Base-by-base conservation (phyloP, 106 monocot genomes). In the Triglochin maritima region DNA sequence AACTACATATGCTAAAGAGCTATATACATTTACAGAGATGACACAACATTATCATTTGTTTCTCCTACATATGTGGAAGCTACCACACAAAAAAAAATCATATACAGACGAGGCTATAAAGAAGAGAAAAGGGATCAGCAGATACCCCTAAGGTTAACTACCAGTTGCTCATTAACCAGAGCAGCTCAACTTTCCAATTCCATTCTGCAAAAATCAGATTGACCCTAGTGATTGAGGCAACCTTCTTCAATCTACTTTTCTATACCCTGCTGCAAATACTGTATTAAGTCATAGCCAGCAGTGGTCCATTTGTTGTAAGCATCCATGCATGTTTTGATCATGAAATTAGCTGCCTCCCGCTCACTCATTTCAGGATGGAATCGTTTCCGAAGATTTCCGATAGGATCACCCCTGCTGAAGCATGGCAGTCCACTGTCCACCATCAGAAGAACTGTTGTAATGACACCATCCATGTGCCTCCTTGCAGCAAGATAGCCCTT, bases 251-350 rank as follows among this genome's bases (percentile, higher is more conserved):
- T 15, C 62, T 86, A 94, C 74, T 94, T 94, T 50, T 94, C 94
- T 42, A 94, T 87, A 7, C 98, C 98, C 61, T 98, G 98, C 73
- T 98, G 98, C 76, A 92, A 69, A 67, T 98, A 92, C 72, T 98
- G 98, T 3, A 98, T 98, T 70, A 98, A 82, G 65, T 98, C 98
- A 67, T 98, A 98, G 55, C 98, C 98, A 17, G 98, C 91, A 4
- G 98, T 98, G 4, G 86, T 86, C 98, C 98, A 98, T 71, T 98
- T 98, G 77, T 98, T 98, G 78, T 98, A 98, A 43, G 98, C 98
- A 67, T 98, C 98, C 47, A 57, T 82, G 65, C 98, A 98, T 9
- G 88, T 92, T 7, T 75, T 62, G 29, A 86, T 92, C 98, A 92
- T 98, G 73, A 89, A 92, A 68, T 92, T 98, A 12, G 98, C 98